A percentile compares a stretch with the other conserved stretches of the same genome.
Conservation (phyloP, 495 filamentous ascomycete genomes). For the Rhizodiscina lignyota region DNA sequence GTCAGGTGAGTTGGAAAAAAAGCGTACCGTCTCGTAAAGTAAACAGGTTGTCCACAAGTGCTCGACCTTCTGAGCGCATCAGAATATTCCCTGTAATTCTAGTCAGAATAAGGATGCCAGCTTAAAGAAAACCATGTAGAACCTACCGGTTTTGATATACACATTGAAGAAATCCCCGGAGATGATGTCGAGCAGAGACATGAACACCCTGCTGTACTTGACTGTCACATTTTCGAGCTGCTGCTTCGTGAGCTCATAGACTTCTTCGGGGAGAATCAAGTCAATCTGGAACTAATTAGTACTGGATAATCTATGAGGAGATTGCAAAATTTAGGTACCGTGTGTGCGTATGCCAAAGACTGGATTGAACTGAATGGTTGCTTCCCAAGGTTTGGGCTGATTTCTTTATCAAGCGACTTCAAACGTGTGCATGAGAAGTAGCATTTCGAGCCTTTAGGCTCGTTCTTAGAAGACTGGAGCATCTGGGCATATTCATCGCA, state of each 20-base stretch:
- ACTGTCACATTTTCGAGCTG: constrained; percentile 26
- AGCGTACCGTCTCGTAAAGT: constrained; percentile 49
- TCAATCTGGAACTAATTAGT: too few relatives aligned
- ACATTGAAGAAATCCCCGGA: constrained; percentile 67
- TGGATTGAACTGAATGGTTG: too few relatives aligned
- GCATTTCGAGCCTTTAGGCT: too few relatives aligned
- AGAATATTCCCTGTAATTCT: constrained; percentile 52
- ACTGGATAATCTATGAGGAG: too few relatives aligned
- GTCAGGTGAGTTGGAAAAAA: background rate
- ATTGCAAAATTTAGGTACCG: too few relatives aligned
- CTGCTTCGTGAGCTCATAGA: constrained; percentile 38
- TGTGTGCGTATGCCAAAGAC: too few relatives aligned
- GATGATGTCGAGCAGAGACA: constrained; percentile 56
- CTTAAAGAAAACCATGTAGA: background rate
- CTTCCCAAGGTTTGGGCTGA: too few relatives aligned
- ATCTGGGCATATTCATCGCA: too few relatives aligned
- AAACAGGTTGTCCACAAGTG: constrained; percentile 67
- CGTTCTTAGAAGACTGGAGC: too few relatives aligned
- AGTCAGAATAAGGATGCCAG: constrained; percentile 1
- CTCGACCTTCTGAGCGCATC: constrained; percentile 78
- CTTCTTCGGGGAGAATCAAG: constrained; percentile 53
- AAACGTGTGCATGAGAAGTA: too few relatives aligned
- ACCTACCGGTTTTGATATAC: constrained; percentile 71
- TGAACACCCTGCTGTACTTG: constrained; percentile 50
- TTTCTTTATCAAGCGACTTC: too few relatives aligned